These are phyloP conservation scores for Datisca glomerata DNA, from an alignment of 306 rosid genomes.

Conservation along the genomic window DNA sequence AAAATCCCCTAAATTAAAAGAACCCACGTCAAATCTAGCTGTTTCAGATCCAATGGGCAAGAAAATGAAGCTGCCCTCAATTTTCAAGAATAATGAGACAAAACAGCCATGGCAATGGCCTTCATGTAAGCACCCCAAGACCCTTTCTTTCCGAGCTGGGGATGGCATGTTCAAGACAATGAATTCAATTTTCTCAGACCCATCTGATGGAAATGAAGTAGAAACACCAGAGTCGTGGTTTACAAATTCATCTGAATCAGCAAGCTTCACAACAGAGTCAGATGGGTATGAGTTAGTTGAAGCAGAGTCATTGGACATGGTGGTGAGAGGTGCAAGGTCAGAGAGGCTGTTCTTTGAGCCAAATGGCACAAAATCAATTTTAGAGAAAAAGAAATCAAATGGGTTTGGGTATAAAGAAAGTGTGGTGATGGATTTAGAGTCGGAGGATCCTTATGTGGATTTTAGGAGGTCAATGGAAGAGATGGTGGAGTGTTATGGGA, in stretches of 20 bases:
- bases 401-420: constrained; percentile 37
- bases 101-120: constrained; percentile 40
- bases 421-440: constrained; percentile 49
- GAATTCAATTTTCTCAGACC: constrained; percentile 53
- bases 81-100: constrained; percentile 27
- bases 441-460: constrained; percentile 58
- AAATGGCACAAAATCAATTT: constrained; percentile 45
- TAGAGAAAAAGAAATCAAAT: constrained; percentile 30
- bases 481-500: constrained; percentile 65
- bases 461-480: constrained; percentile 76
- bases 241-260: constrained; percentile 52
- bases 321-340: constrained; percentile 17
- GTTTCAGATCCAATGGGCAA: constrained; percentile 31
- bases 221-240: constrained; percentile 58
- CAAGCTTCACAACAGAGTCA: constrained; percentile 51
- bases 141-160: constrained; percentile 42
- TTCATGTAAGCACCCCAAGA: constrained; percentile 43
- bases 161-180: constrained; percentile 55
- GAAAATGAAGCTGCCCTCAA: constrained; percentile 31
- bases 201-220: constrained; percentile 1
- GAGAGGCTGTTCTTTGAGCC: constrained; percentile 78
- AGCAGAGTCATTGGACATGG: constrained; percentile 31
- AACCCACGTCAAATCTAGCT: constrained; percentile 7
- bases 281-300: constrained; percentile 18
- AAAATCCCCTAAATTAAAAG: too few relatives aligned